Percentiles rank a stretch among this genome's conserved stretches.
phyloP scores from a whole-genome alignment of 2,329 filamentous ascomycete genomes.

The Colletotrichum sp. region DNA sequence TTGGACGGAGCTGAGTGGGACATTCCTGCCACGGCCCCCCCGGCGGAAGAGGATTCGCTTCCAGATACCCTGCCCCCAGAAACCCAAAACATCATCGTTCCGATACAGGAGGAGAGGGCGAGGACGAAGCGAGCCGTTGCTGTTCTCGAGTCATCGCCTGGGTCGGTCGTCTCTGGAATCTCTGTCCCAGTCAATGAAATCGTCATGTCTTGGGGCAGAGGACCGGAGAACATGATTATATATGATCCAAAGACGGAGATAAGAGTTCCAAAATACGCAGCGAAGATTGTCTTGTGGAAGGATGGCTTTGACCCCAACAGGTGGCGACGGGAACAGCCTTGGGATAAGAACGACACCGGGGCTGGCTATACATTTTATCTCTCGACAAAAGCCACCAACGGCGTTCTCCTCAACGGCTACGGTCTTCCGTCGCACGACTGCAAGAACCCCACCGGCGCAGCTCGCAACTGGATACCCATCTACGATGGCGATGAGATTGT shows the following conservation, averaged over 20 bases:
- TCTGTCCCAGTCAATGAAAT: slow-evolving; percentile 70
- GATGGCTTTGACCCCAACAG: slow-evolving; percentile 67
- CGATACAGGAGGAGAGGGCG: slow-evolving; percentile 32
- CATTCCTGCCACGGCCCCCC: slow-evolving; percentile 27
- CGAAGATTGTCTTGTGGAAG: slow-evolving; percentile 79
- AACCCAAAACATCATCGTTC: slow-evolving; percentile 37
- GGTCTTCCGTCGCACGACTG: slow-evolving; percentile 62
- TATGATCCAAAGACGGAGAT: slow-evolving; percentile 68
- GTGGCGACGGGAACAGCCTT: slow-evolving; percentile 50
- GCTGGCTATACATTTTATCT: slow-evolving; percentile 74
- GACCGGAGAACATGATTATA: slow-evolving; percentile 68
- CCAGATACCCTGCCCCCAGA: slow-evolving; percentile 42
- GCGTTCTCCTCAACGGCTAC: slow-evolving; percentile 80
- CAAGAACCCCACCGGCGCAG: slow-evolving; percentile 60
- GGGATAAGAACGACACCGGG: slow-evolving; percentile 42
- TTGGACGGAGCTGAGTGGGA: slow-evolving; percentile 31
- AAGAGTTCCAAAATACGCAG: slow-evolving; percentile 80
- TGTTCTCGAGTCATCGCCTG: slow-evolving; percentile 66
- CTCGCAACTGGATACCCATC: slow-evolving; percentile 69
- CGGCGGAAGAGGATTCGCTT: slow-evolving; percentile 29
- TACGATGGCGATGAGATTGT: slow-evolving; percentile 79
- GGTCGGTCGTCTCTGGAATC: slow-evolving; percentile 69
- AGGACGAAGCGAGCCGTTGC: slow-evolving; percentile 58
- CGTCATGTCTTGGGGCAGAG: slow-evolving; percentile 80
- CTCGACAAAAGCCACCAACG: slow-evolving; percentile 77